phyloP scores from a whole-genome alignment of 768 basidiomycete genomes.

The Russula lepida region DNA sequence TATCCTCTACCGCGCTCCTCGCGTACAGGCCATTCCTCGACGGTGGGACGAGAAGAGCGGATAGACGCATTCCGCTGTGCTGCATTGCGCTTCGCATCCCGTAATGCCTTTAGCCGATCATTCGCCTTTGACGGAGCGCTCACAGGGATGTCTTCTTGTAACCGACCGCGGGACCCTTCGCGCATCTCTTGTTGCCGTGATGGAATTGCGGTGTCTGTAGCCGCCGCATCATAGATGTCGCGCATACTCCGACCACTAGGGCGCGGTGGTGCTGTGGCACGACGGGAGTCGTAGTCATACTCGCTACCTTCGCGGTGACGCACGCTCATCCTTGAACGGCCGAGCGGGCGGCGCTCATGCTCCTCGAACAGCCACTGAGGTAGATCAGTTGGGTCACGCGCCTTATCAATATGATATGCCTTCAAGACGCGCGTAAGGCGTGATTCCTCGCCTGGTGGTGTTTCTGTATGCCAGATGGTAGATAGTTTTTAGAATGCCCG shows the following conservation, averaged over 20 bases:
- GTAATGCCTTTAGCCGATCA: slow-evolving; percentile 42
- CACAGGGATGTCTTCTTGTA: slow-evolving; percentile 18
- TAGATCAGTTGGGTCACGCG: slow-evolving; percentile 46
- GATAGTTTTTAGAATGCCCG: not conserved
- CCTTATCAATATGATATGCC: slow-evolving; percentile 56
- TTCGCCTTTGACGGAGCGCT: slow-evolving; percentile 31
- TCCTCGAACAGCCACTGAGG: slow-evolving; percentile 61
- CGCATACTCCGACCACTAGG: slow-evolving; percentile 26
- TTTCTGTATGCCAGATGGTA: slow-evolving; percentile 28
- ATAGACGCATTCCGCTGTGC: slow-evolving; percentile 1
- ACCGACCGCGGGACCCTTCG: not conserved
- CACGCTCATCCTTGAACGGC: slow-evolving; percentile 19
- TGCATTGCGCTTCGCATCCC: slow-evolving; percentile 40
- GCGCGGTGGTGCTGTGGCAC: slow-evolving; percentile 15
- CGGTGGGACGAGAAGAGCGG: not conserved
- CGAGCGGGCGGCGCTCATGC: slow-evolving; percentile 37
- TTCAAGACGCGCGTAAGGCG: slow-evolving; percentile 59
- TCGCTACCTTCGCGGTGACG: slow-evolving; percentile 9
- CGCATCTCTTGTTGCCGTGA: not conserved
- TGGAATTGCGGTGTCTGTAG: not conserved
- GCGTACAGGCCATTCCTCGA: not conserved
- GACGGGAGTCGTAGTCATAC: slow-evolving; percentile 19
- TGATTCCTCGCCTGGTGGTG: slow-evolving; percentile 48
- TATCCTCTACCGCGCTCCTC: not conserved
- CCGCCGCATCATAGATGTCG: slow-evolving; percentile 33